Base-by-base conservation (phyloP, 495 filamentous ascomycete species). In the Beverwykella pulmonaria region DNA sequence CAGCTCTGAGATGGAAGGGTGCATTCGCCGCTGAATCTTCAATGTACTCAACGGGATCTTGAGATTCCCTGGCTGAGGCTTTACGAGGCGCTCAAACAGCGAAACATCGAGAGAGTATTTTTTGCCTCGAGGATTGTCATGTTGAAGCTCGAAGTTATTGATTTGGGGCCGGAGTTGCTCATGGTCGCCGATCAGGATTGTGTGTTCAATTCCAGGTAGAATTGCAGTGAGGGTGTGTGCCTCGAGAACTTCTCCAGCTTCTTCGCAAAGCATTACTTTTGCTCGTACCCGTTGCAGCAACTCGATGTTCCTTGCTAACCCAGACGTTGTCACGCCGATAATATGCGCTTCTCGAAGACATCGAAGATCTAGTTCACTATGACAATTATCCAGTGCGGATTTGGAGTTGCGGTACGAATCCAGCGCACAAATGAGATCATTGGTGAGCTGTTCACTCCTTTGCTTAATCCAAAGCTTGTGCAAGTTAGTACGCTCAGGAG, bases 121-220 rank as follows among this genome's bases (percentile, higher is more conserved):
- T 12, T 71, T 68, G 3, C 88, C 87, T 44, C 69, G 67, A 0
- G 71, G 71, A 65, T 82, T 89, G 52, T 90, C 87, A 62, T 25
- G 46, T 20, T 81, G 82, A 2, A 92, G 76, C 0, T 85, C 81
- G 66, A 87, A 88, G 61, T 87, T 90, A 15, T 86, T 78, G 36
- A 91, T 83, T 59, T 86, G 83, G 2, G 91, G 90, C 5, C 88
- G 82, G 8, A 93, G 80, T 64, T 94, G 89, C 6, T 80, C 77
- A 68, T 93, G 90, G 71, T 94, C 91, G 0, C 91, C 90, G 62
- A 94, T 92, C 17, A 88, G 80, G 62, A 93, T 91, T 29, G 79
- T 76, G 65, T 93, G 91, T 69, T 93, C 84, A 4, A 92, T 74
- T 0, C 82, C 84, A 1, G 89, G 90, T 27, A 93, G 71, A 0